Evolutionary conservation across 179 eudicot genomes (phyloP), one percentile per base, ranked within the genome.

Genomic region (Nepenthes alata): DNA sequence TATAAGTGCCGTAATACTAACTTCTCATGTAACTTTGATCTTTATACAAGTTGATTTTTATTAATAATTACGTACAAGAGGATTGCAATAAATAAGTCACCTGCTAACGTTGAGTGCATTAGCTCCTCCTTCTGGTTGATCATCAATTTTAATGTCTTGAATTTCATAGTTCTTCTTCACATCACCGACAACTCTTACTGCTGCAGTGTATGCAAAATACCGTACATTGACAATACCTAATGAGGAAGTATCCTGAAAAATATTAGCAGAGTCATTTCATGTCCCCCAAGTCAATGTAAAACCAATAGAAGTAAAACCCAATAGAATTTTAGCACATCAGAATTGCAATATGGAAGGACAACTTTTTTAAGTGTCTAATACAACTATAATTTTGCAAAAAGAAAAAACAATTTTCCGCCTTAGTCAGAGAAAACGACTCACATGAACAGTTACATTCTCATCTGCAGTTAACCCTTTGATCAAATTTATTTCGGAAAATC

Each of bases 61-160:
- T 25, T 25, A 25, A 25, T 25, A 1, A 25, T 25, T 25, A 25
- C 1, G 25, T 25, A 25, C 25, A 25, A 25, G 25, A 25, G 25
- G 25, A 25, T 25, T 25, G 25, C 25, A 25, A 25, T 25, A 25
- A 25, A 25, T 25, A 39, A 11, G 3, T 13, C 36, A 93, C 98
- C 95, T 93, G 79, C 85, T 89, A 70, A 89, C 72, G 64, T 93
- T 93, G 58, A 93, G 94, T 53, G 97, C 83, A 74, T 89, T 93
- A 67, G 94, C 89, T 66, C 98, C 98, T 70, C 98, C 97, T 55
- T 93, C 95, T 51, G 82, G 89, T 69, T 89, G 98, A 71, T 93
- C 97, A 75, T 87, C 89, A 69, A 93, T 74, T 60, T 72, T 77
- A 50, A 93, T 76, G 68, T 86, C 91, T 70, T 67, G 82, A 60